These are phyloP conservation scores for Starmerella geochares DNA, from an alignment of 805 yeast genomes.

Conservation along the genomic window DNA sequence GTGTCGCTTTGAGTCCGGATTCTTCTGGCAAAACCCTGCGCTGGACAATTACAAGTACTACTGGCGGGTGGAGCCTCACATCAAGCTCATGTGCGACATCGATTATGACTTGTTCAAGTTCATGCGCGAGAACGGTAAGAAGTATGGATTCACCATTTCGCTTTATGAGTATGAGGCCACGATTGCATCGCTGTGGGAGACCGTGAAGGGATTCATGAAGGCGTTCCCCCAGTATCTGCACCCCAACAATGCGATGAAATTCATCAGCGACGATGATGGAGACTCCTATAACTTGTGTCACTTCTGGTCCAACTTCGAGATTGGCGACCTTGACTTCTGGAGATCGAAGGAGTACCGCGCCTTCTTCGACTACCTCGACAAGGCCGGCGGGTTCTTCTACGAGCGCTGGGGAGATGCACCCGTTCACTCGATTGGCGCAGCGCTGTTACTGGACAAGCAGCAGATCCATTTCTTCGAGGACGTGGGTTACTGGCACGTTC, in stretches of 20 bases:
- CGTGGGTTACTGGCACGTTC: slow-evolving; percentile 60
- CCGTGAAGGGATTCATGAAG: slow-evolving; percentile 53
- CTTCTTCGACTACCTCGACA: slow-evolving; percentile 54
- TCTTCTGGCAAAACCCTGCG: slow-evolving; percentile 63
- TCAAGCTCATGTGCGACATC: slow-evolving; percentile 63
- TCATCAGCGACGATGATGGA: slow-evolving; percentile 62
- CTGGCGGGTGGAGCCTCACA: slow-evolving; percentile 89
- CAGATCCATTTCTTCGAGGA: slow-evolving; percentile 64
- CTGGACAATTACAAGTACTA: slow-evolving; percentile 67
- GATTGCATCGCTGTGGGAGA: slow-evolving; percentile 66
- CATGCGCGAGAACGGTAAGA: slow-evolving; percentile 65
- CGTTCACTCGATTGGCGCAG: slow-evolving; percentile 68
- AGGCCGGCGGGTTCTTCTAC: slow-evolving; percentile 67
- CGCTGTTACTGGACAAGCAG: slow-evolving; percentile 46
- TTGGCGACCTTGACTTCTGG: slow-evolving; percentile 63
- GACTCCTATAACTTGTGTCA: slow-evolving; percentile 72
- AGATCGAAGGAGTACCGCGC: slow-evolving; percentile 46
- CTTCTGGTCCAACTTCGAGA: slow-evolving; percentile 76
- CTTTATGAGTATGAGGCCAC: slow-evolving; percentile 61
- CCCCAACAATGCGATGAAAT: slow-evolving; percentile 54
- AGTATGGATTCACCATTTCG: slow-evolving; percentile 67
- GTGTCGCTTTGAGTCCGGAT: slow-evolving; percentile 84
- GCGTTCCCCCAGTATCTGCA: slow-evolving; percentile 50
- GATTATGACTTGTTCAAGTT: slow-evolving; percentile 69
- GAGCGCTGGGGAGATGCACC: slow-evolving; percentile 96